phyloP scores from a whole-genome alignment of 139 green algal species.

The Coccomyxa sp. region DNA sequence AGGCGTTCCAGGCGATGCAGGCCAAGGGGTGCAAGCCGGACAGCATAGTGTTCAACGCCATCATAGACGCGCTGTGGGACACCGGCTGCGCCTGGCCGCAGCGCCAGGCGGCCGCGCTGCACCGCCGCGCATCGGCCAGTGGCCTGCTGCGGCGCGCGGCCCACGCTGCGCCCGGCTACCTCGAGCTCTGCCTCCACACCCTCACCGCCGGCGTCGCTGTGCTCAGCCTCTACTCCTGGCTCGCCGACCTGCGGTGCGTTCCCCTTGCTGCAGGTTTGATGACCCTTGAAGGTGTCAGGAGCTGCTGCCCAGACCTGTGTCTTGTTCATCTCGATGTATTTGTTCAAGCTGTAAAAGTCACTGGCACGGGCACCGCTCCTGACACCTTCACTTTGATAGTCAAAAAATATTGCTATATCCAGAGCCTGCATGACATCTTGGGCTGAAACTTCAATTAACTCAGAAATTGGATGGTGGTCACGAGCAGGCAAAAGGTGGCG shows the following conservation, averaged over 20 bases:
- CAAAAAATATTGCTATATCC: too few species aligned
- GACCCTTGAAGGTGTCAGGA: background rate
- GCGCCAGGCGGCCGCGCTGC: background rate
- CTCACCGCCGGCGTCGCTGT: conserved; percentile 17
- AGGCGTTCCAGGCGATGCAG: conserved; percentile 35
- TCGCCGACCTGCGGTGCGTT: conserved; percentile 17
- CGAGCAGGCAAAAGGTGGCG: conserved; percentile 18
- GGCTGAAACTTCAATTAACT: too few species aligned
- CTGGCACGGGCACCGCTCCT: too few species aligned
- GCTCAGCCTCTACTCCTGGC: conserved; percentile 22
- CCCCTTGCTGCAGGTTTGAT: too few species aligned
- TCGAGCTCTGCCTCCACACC: conserved; percentile 22
- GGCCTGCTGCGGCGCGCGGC: background rate
- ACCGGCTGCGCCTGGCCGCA: conserved; percentile 26
- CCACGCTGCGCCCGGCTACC: background rate
- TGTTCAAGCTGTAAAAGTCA: too few species aligned
- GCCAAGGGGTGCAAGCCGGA: conserved; percentile 57
- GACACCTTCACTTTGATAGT: too few species aligned
- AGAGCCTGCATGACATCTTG: too few species aligned
- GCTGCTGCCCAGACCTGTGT: too few species aligned
- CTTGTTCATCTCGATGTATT: too few species aligned
- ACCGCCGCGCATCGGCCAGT: background rate
- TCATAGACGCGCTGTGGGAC: conserved; percentile 80
- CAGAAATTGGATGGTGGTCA: too few species aligned
- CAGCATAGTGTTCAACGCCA: conserved; percentile 81